Conservation (phyloP, 129 eudicot genomes). For the Artemisia tridentata region DNA sequence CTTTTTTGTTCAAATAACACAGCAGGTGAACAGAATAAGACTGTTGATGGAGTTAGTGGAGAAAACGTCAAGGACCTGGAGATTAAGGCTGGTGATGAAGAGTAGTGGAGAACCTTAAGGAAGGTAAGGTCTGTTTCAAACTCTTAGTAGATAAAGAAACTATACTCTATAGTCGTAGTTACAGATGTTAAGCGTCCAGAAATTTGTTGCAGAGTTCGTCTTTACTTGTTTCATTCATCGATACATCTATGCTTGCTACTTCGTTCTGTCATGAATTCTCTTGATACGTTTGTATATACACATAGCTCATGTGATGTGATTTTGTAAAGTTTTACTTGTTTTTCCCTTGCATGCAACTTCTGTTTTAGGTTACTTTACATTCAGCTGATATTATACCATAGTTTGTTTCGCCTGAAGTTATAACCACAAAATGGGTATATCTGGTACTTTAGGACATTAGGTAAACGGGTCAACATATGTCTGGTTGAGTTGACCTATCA, state of each 20-base stretch:
- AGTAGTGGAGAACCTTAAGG: conserved; percentile 13
- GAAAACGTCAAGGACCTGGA: no score
- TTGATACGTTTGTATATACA: conserved; percentile 16
- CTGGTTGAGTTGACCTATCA: no score
- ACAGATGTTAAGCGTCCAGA: not conserved
- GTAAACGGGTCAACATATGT: no score
- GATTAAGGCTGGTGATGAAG: no score
- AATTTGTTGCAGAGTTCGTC: not conserved
- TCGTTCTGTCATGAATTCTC: conserved; percentile 5
- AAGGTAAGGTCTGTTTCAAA: conserved; percentile 3
- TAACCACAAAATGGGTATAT: not conserved
- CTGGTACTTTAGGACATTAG: not conserved
- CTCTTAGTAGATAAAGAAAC: conserved; percentile 6
- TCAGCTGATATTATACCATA: no score
- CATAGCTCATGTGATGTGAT: not conserved
- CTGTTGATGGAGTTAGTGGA: not conserved
- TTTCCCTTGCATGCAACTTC: not conserved
- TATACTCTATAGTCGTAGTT: not conserved
- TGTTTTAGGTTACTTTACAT: not conserved
- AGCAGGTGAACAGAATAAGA: conserved; percentile 17
- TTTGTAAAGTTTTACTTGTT: conserved; percentile 7
- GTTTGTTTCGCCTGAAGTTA: not conserved
- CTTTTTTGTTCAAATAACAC: not conserved
- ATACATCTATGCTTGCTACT: conserved; percentile 3
- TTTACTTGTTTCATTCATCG: conserved; percentile 12